Evolutionary conservation across 2,329 filamentous ascomycete species (phyloP).

Genomic region (Arthrobotrys megalospora): DNA sequence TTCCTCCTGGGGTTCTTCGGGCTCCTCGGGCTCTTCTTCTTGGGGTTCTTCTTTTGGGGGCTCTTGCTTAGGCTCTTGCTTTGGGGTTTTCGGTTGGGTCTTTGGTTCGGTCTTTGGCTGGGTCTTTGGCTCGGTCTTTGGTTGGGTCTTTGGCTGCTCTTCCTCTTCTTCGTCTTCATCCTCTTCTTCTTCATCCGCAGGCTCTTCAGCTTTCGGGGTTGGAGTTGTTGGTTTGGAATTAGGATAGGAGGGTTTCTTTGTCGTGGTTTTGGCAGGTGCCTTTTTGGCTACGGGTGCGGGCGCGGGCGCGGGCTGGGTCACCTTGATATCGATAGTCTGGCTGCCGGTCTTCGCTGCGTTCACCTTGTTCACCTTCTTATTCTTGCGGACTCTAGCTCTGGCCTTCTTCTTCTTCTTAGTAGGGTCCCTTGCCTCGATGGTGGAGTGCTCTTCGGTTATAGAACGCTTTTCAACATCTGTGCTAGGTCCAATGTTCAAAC

Average conservation of each 20-base stretch:
- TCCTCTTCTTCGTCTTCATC: background rate
- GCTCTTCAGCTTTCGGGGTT: background rate
- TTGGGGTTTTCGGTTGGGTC: background rate
- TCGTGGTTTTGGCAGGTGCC: background rate
- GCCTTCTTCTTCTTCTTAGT: constrained; percentile 7
- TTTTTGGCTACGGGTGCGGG: background rate
- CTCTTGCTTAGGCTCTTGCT: background rate
- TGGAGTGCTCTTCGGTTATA: background rate
- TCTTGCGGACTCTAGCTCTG: constrained; percentile 3
- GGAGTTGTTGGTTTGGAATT: background rate
- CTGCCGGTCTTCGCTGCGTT: constrained; percentile 14
- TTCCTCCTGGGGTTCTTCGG: background rate
- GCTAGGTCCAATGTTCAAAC: constrained; percentile 7
- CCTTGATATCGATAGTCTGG: constrained; percentile 15
- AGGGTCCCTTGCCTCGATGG: background rate
- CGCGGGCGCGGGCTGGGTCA: background rate
- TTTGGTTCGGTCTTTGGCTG: background rate
- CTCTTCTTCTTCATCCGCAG: background rate
- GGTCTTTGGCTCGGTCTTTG: background rate
- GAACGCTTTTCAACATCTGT: constrained; percentile 5
- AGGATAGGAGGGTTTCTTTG: background rate
- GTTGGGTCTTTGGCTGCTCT: background rate
- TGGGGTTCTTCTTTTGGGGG: background rate
- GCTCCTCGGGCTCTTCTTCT: background rate
- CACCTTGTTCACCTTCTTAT: constrained; percentile 14